These are phyloP conservation scores for Debaryomyces robertsiae DNA, from an alignment of 1,139 yeast species.

Conservation along the genomic window DNA sequence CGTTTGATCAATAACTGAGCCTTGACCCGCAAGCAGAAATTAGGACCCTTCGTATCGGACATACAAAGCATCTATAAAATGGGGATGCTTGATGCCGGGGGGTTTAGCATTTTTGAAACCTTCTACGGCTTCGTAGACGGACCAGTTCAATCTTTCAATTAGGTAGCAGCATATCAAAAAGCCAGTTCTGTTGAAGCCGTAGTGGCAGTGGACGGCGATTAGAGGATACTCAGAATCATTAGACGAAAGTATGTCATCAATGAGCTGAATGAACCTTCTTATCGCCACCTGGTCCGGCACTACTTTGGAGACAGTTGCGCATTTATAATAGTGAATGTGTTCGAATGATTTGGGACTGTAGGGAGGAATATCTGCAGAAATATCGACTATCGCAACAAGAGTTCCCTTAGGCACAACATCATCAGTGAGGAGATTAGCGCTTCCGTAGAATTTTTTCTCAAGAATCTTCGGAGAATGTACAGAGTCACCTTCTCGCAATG, in stretches of 20 bases:
- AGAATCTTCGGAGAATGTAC: constrained; percentile 60
- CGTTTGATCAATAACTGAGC: constrained; percentile 4
- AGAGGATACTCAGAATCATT: constrained; percentile 33
- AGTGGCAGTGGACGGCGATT: constrained; percentile 77
- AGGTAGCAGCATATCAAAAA: constrained; percentile 71
- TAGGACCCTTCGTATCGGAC: constrained; percentile 53
- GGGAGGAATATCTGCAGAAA: constrained; percentile 76
- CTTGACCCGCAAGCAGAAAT: neutral
- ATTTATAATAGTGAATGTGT: constrained; percentile 61
- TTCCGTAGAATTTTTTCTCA: constrained; percentile 47
- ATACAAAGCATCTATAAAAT: constrained; percentile 72
- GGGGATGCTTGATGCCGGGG: constrained; percentile 80
- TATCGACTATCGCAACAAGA: constrained; percentile 65
- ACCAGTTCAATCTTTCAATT: constrained; percentile 60
- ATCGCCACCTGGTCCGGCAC: constrained; percentile 70
- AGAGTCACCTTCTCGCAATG: constrained; percentile 65
- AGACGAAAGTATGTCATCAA: constrained; percentile 48
- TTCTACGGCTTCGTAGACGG: constrained; percentile 63
- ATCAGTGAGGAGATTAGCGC: constrained; percentile 26
- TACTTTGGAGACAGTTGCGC: constrained; percentile 77
- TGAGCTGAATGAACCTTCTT: constrained; percentile 54
- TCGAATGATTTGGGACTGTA: constrained; percentile 63
- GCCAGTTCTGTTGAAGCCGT: constrained; percentile 82
- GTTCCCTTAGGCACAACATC: constrained; percentile 29
- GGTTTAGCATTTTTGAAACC: constrained; percentile 60